Percentiles rank a stretch among this genome's conserved stretches.
phyloP scores from a whole-genome alignment of 768 basidiomycete species.

The Favolaschia claudopus region DNA sequence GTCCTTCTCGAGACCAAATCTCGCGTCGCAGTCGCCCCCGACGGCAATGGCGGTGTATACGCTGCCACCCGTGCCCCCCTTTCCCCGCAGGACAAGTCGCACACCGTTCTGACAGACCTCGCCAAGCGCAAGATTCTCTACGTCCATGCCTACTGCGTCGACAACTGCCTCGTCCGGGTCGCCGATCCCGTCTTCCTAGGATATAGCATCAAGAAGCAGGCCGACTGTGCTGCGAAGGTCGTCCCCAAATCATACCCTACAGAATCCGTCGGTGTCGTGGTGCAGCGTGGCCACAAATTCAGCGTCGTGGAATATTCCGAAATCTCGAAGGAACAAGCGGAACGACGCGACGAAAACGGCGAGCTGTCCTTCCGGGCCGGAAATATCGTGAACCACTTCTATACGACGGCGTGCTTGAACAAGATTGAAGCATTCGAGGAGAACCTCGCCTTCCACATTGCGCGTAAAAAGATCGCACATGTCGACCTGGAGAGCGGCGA shows the following conservation, averaged over 20 bases:
- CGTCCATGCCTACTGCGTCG: slow-evolving; percentile 96
- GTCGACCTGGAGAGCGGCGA: slow-evolving; percentile 75
- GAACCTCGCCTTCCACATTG: slow-evolving; percentile 95
- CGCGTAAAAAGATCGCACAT: slow-evolving; percentile 94
- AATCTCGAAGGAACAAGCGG: slow-evolving; percentile 87
- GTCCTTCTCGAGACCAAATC: slow-evolving; percentile 84
- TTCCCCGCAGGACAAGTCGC: slow-evolving; percentile 60
- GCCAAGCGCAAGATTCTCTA: slow-evolving; percentile 78
- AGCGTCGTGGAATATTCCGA: slow-evolving; percentile 98
- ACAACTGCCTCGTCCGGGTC: slow-evolving; percentile 97
- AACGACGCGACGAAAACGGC: slow-evolving; percentile 72
- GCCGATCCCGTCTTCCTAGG: slow-evolving; percentile 98
- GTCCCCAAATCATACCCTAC: slow-evolving; percentile 87
- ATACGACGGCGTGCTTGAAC: slow-evolving; percentile 86
- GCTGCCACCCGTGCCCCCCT: slow-evolving; percentile 88
- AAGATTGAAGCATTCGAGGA: slow-evolving; percentile 82
- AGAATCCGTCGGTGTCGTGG: slow-evolving; percentile 96
- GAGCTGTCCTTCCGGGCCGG: slow-evolving; percentile 92
- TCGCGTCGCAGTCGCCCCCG: slow-evolving; percentile 92
- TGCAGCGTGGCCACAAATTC: slow-evolving; percentile 80
- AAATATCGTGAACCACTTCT: slow-evolving; percentile 99
- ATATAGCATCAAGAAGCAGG: slow-evolving; percentile 87
- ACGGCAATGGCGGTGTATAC: slow-evolving; percentile 97
- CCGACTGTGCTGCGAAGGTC: slow-evolving; percentile 95
- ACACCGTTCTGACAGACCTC: slow-evolving; percentile 87